A percentile compares a stretch with the other conserved stretches of the same genome.
These are phyloP conservation scores for Tricholoma hemisulphureum DNA, from an alignment of 768 basidiomycete genomes.

Conservation along the genomic window DNA sequence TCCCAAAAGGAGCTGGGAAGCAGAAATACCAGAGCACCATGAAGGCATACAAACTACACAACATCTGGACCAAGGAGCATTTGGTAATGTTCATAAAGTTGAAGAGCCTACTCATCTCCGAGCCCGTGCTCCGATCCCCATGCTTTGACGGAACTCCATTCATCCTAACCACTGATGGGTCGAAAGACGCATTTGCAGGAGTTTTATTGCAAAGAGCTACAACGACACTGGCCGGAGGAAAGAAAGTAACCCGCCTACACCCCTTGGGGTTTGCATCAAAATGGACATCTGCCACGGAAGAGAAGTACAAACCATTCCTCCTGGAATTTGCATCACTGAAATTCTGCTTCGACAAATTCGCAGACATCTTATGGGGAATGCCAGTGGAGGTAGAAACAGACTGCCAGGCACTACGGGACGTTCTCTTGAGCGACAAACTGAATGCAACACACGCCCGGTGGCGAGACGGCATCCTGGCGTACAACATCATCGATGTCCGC, in stretches of 20 bases:
- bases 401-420: conserved; percentile 30
- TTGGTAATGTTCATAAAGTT: too few relatives aligned
- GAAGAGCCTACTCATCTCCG: background rate
- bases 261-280: too few relatives aligned
- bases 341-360: conserved; percentile 23
- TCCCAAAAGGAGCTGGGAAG: background rate
- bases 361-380: too few relatives aligned
- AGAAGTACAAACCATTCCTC: too few relatives aligned
- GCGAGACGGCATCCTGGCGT: conserved; percentile 26
- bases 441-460: conserved; percentile 26
- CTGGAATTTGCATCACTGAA: conserved; percentile 38
- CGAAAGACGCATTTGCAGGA: conserved; percentile 34
- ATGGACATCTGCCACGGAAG: conserved; percentile 23
- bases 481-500: too few relatives aligned
- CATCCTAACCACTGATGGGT: conserved; percentile 37
- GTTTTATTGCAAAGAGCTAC: conserved; percentile 26
- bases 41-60: too few relatives aligned
- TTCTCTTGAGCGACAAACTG: conserved; percentile 23
- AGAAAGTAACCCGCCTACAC: conserved; percentile 14
- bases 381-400: conserved; percentile 34
- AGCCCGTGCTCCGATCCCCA: background rate
- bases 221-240: conserved; percentile 18
- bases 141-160: conserved; percentile 29
- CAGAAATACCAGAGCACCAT: too few relatives aligned
- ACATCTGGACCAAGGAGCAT: too few relatives aligned